Conservation (phyloP, 2,329 filamentous ascomycete genomes). For the Exophiala alcalophila region DNA sequence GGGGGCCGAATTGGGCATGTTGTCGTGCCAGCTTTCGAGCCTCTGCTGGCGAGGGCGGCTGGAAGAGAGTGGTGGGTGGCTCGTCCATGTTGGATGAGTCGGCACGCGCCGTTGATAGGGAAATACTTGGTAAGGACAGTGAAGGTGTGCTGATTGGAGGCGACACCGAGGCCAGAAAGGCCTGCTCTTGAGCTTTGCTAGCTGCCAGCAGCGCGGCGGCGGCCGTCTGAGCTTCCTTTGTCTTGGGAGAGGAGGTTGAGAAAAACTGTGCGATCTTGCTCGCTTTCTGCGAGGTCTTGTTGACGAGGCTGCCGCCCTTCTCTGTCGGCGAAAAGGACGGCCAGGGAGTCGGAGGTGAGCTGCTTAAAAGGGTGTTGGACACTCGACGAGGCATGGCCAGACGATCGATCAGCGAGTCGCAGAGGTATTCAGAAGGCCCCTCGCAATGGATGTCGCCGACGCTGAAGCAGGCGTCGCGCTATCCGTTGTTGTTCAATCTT, state of each 20-base stretch:
- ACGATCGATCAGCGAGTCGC: background rate
- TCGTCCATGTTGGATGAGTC: constrained; percentile 73
- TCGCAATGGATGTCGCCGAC: constrained; percentile 1
- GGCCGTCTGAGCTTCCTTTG: constrained; percentile 55
- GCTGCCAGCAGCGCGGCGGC: constrained; percentile 65
- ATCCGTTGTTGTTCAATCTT: constrained; percentile 3
- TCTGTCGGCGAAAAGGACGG: constrained; percentile 48
- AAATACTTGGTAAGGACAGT: constrained; percentile 82
- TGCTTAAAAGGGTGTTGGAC: constrained; percentile 57
- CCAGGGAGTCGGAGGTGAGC: constrained; percentile 48
- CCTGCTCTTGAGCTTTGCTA: constrained; percentile 55
- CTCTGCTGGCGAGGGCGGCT: constrained; percentile 83
- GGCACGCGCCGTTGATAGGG: constrained; percentile 78
- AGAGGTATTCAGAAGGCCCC: constrained; percentile 3
- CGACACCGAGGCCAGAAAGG: constrained; percentile 60
- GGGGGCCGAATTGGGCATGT: constrained; percentile 87
- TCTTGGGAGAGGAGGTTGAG: constrained; percentile 73
- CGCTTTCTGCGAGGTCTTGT: constrained; percentile 57
- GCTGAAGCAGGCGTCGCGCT: too few species aligned
- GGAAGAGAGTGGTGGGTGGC: constrained; percentile 75
- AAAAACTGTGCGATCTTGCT: constrained; percentile 81
- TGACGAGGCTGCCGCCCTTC: constrained; percentile 51
- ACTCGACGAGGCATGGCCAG: constrained; percentile 61
- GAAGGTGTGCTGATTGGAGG: constrained; percentile 68
- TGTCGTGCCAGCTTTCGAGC: constrained; percentile 69